These are phyloP conservation scores for Solanum clarkiae DNA, from an alignment of 257 asterid genomes.

Conservation along the genomic window DNA sequence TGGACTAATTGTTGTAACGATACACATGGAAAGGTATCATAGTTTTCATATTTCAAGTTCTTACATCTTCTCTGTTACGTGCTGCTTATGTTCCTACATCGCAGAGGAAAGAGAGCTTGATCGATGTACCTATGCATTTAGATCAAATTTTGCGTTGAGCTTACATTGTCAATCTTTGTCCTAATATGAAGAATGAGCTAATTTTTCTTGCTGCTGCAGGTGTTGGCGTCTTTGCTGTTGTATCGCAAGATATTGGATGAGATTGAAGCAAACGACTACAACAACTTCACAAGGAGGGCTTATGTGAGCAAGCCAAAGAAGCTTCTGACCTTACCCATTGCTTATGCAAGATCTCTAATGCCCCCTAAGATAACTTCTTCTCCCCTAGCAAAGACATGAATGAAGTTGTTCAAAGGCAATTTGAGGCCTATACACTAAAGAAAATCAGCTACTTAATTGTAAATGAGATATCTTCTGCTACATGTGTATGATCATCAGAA, in stretches of 20 bases:
- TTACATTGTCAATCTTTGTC: not conserved
- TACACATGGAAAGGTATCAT: not conserved
- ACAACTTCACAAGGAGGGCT: conserved; percentile 89
- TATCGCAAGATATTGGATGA: conserved; percentile 84
- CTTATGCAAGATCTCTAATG: conserved; percentile 76
- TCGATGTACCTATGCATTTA: not conserved
- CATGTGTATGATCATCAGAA: not conserved
- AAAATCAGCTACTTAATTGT: not conserved
- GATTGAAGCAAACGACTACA: conserved; percentile 91
- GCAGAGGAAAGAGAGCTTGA: not conserved
- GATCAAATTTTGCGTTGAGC: not conserved
- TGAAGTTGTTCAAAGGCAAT: not conserved
- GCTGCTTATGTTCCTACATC: not conserved
- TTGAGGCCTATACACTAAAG: not conserved
- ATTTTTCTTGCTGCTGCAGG: conserved; percentile 30
- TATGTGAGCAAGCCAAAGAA: conserved; percentile 82
- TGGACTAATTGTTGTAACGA: not conserved
- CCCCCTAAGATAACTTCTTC: conserved; percentile 43
- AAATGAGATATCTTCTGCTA: not conserved
- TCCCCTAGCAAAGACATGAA: conserved; percentile 37
- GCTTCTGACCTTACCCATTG: conserved; percentile 72
- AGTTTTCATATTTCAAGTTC: not conserved
- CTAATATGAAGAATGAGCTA: not conserved
- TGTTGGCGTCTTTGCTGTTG: conserved; percentile 68
- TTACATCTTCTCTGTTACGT: not conserved